A percentile compares a stretch with the other conserved stretches of the same genome.
These are phyloP conservation scores for Amylocystis lapponica DNA, from an alignment of 768 basidiomycete genomes.

Conservation along the genomic window DNA sequence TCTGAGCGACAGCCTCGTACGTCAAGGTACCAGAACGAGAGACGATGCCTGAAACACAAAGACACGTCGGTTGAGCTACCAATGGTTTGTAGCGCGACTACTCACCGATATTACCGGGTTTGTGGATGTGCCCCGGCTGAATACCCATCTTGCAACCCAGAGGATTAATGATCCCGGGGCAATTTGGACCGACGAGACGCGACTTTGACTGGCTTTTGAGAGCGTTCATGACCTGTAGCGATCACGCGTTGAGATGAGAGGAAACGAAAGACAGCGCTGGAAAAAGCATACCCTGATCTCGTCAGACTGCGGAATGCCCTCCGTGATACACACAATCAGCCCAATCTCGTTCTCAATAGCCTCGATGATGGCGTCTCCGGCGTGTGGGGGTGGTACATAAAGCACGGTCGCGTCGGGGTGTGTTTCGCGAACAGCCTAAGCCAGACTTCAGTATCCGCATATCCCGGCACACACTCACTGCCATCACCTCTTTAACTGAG, in stretches of 20 bases:
- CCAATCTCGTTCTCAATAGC: conserved; percentile 98
- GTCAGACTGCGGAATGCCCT: conserved; percentile 96
- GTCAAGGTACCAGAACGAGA: conserved; percentile 95
- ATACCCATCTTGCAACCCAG: conserved; percentile 99
- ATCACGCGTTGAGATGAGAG: not conserved
- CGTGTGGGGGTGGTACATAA: conserved; percentile 95
- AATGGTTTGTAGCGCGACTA: conserved; percentile 6
- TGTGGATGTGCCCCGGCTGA: conserved; percentile 96
- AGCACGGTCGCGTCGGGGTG: conserved; percentile 92
- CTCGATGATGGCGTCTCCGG: conserved; percentile 96
- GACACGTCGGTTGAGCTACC: not conserved
- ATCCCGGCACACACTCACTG: not conserved
- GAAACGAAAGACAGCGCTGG: not conserved
- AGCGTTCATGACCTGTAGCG: conserved; percentile 77
- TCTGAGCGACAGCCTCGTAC: conserved; percentile 98
- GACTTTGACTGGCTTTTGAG: conserved; percentile 92
- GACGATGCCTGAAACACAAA: conserved; percentile 64
- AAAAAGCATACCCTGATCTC: conserved; percentile 67
- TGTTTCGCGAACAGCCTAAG: conserved; percentile 79
- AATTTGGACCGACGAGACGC: conserved; percentile 96
- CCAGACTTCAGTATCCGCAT: conserved; percentile 3
- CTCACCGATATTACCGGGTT: conserved; percentile 89
- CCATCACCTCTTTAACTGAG: conserved; percentile 74
- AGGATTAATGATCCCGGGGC: conserved; percentile 97
- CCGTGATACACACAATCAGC: conserved; percentile 96